Evolutionary conservation across 2,329 filamentous ascomycete genomes (phyloP), one percentile per base, ranked within the genome.

Genomic region (Aspergillus pseudotamarii): DNA sequence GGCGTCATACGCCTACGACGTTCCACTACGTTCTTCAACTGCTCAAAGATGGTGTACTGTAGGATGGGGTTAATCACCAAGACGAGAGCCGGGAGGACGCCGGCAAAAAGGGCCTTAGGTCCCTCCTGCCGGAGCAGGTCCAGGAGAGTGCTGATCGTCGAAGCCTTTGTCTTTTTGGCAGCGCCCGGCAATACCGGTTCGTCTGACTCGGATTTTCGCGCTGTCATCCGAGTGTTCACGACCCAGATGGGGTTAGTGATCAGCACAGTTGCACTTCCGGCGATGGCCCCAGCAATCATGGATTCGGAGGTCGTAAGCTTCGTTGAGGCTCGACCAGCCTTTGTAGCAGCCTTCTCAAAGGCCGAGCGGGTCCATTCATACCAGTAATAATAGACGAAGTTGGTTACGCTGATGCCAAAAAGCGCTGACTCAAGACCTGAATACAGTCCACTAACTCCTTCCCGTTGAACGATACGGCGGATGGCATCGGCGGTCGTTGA

Each of bases 351-450:
- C 68, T 85, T 82, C 68, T 83, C 93, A 82, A 98, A 97, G 76
- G 91, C 91, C 57, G 90, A 86, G 63, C 94, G 89, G 66, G 93
- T 95, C 92, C 93, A 99, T 83, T 99, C 95, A 81, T 98, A 99
- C 94, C 88, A 99, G 85, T 98, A 99, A 83, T 99, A 99, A 85
- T 99, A 99, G 55, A 99, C 94, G 77, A 99, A 99, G 84, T 99
- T 99, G 72, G 95, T 99, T 71, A 99, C 90, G 79, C 91, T 95
- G 83, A 99, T 98, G 78, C 95, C 95, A 79, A 99, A 97, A 53
- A 99, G 85, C 58, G 95, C 95, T 66, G 92, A 96, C 79, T 96
- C 93, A 64, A 99, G 88, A 48, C 95, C 95, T 8, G 95, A 89
- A 78, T 98, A 99, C 41, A 99, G 88, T 36, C 95, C 95, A 2